phyloP scores from a whole-genome alignment of 2,329 filamentous ascomycete species.

The Aspergillus calidoustus region DNA sequence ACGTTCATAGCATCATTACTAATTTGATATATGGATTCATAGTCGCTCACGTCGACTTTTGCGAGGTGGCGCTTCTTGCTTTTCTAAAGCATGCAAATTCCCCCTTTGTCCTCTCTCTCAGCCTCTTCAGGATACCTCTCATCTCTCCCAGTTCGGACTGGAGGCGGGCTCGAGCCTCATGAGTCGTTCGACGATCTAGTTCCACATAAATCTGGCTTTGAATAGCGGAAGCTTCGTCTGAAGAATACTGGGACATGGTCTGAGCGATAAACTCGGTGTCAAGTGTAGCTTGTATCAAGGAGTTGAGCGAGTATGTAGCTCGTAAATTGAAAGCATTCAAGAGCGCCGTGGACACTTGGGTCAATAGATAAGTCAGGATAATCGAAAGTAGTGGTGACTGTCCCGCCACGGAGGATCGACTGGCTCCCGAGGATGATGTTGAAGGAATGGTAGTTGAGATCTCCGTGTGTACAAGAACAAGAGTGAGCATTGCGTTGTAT shows the following conservation, averaged over 20 bases:
- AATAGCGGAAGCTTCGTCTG: constrained; percentile 76
- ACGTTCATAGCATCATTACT: background rate
- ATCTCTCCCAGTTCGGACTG: constrained; percentile 90
- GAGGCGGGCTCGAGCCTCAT: constrained; percentile 76
- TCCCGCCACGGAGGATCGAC: constrained; percentile 72
- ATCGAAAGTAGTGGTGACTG: constrained; percentile 70
- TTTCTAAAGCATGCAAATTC: constrained; percentile 88
- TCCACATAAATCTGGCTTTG: constrained; percentile 93
- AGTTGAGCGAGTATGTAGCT: constrained; percentile 72
- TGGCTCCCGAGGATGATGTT: constrained; percentile 74
- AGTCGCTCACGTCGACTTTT: constrained; percentile 22
- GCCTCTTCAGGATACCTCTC: constrained; percentile 80
- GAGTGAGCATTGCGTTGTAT: constrained; percentile 79
- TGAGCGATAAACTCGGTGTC: constrained; percentile 97
- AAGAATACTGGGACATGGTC: constrained; percentile 87
- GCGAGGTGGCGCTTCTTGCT: constrained; percentile 48
- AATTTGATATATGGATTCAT: background rate
- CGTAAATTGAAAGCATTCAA: constrained; percentile 76
- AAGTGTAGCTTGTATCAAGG: constrained; percentile 94
- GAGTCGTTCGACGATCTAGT: constrained; percentile 85
- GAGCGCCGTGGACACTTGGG: constrained; percentile 78
- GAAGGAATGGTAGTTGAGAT: constrained; percentile 73
- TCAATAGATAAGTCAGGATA: constrained; percentile 84
- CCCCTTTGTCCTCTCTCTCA: constrained; percentile 79
- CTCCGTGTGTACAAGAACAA: constrained; percentile 91